Evolutionary conservation across 2,329 filamentous ascomycete genomes (phyloP).

Genomic region (Rutstroemia sp.): DNA sequence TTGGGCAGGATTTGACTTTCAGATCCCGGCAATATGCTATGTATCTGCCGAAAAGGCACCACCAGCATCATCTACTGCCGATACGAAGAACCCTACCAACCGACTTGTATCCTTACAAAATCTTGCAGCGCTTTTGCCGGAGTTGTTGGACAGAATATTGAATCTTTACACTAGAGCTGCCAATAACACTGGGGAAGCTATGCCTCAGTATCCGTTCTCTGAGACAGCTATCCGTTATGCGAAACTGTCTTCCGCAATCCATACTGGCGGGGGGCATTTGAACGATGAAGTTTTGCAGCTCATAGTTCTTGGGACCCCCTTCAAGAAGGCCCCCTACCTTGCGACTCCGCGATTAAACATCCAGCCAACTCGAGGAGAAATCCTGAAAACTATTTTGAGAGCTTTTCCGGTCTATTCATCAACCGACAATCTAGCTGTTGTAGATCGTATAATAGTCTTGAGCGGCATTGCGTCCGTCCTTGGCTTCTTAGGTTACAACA

Average conservation of each 20-base stretch:
- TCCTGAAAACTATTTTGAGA: conserved; percentile 57
- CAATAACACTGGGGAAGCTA: conserved; percentile 54
- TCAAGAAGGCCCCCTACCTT: conserved; percentile 39
- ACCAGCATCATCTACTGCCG: conserved; percentile 11
- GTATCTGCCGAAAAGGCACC: conserved; percentile 27
- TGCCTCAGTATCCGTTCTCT: conserved; percentile 64
- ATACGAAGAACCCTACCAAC: conserved; percentile 29
- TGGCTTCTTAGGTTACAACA: conserved; percentile 67
- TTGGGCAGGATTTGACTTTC: conserved; percentile 79
- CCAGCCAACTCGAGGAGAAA: conserved; percentile 51
- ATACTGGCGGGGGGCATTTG: conserved; percentile 57
- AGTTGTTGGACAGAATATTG: conserved; percentile 67
- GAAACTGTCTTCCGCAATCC: conserved; percentile 60
- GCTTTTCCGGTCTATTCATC: conserved; percentile 60
- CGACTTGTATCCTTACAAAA: conserved; percentile 37
- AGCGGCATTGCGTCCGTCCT: conserved; percentile 85
- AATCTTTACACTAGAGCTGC: conserved; percentile 64
- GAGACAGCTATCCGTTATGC: conserved; percentile 69
- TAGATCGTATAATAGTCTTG: conserved; percentile 71
- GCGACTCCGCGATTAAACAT: conserved; percentile 49
- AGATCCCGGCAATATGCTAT: conserved; percentile 53
- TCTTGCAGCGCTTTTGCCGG: conserved; percentile 56
- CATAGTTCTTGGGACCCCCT: conserved; percentile 55
- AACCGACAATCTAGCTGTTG: conserved; percentile 60
- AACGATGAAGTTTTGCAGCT: conserved; percentile 53